Conservation (phyloP, 163 green algal species). For the Prototheca wickerhamii region DNA sequence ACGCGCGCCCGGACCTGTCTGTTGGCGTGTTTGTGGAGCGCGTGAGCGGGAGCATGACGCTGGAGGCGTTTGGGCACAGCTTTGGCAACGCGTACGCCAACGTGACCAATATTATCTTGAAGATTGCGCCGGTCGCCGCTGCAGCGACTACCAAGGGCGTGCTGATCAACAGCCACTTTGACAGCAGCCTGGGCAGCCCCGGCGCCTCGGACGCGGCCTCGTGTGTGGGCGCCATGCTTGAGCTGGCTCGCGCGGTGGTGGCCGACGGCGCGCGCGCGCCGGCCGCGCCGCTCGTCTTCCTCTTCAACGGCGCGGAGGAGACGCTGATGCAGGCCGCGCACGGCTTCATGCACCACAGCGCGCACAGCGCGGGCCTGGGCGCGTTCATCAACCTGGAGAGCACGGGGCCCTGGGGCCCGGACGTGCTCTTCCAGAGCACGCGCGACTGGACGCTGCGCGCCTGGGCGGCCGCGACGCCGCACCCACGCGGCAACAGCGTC, state of each 20-base stretch:
- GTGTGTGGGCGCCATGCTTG: slow-evolving; percentile 42
- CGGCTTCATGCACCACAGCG: slow-evolving; percentile 48
- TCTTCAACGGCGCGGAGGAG: slow-evolving; percentile 75
- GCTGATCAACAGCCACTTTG: slow-evolving; percentile 54
- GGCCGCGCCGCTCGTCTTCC: slow-evolving; percentile 43
- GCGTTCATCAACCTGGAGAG: slow-evolving; percentile 74
- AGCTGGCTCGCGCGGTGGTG: slow-evolving; percentile 42
- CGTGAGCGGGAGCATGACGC: slow-evolving; percentile 18
- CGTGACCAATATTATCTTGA: slow-evolving; percentile 63
- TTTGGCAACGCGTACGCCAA: slow-evolving; percentile 53
- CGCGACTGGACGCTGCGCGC: slow-evolving; percentile 42
- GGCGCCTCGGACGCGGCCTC: slow-evolving; percentile 46
- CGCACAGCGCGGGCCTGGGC: slow-evolving; percentile 21
- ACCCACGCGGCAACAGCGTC: slow-evolving; percentile 45
- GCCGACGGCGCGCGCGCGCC: slow-evolving; percentile 17
- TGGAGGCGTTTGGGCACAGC: slow-evolving; percentile 31
- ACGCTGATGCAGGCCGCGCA: slow-evolving; percentile 52
- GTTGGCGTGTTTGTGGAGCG: neutral
- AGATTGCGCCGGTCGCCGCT: slow-evolving; percentile 26
- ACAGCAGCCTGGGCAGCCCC: slow-evolving; percentile 39
- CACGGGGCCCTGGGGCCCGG: slow-evolving; percentile 52
- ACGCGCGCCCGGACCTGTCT: neutral
- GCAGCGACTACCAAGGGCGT: slow-evolving; percentile 16
- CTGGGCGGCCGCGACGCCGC: slow-evolving; percentile 26
- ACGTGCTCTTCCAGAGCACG: slow-evolving; percentile 60